phyloP scores from a whole-genome alignment of 345 rosid species.

The Camelina laxa region DNA sequence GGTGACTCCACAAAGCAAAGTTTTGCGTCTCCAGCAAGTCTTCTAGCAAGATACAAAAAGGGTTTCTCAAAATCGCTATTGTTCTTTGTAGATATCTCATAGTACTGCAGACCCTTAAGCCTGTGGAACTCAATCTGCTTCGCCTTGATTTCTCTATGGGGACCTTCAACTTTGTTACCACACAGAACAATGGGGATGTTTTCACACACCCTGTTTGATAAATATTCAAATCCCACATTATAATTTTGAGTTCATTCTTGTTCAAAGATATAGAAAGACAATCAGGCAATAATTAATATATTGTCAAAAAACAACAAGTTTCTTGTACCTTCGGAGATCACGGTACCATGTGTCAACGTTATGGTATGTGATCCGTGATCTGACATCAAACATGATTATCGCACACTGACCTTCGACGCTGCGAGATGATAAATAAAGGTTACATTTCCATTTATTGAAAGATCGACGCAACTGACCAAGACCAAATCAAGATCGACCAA shows the following conservation, averaged over 20 bases:
- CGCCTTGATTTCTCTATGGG: neutral
- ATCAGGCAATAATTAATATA: neutral
- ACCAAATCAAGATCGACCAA: neutral
- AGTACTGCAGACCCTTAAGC: neutral
- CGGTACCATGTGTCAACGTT: neutral
- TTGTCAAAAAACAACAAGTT: neutral
- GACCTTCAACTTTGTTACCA: constrained; percentile 5
- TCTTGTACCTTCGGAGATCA: neutral
- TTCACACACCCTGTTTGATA: neutral
- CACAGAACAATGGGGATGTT: constrained; percentile 3
- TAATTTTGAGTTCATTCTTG: neutral
- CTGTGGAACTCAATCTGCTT: neutral
- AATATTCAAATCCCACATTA: neutral
- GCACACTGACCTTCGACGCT: constrained; percentile 10
- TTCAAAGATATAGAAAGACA: neutral
- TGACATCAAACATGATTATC: constrained; percentile 18
- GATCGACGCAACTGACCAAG: neutral
- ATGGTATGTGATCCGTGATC: neutral
- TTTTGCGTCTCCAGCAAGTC: neutral
- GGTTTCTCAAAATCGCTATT: neutral
- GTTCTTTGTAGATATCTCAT: neutral
- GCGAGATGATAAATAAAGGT: neutral
- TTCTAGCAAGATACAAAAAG: constrained; percentile 13
- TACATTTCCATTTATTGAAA: neutral
- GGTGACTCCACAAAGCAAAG: constrained; percentile 5